phyloP scores from a whole-genome alignment of 2,329 filamentous ascomycete genomes.

The Plenodomus lindquistii region DNA sequence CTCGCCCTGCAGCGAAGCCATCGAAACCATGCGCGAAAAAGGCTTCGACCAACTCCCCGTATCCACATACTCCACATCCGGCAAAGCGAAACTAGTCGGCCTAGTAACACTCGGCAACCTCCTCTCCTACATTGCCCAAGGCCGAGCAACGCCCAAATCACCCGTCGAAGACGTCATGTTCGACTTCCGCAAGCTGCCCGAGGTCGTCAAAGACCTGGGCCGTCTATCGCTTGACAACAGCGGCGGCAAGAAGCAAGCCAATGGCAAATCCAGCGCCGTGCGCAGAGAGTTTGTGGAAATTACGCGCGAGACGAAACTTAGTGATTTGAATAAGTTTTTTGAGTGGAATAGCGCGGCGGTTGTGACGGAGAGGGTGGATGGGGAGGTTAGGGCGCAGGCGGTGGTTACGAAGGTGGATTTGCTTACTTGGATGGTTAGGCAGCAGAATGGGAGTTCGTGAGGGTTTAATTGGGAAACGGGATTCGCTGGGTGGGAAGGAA shows the following conservation, averaged over 20 bases:
- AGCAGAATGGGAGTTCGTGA: slow-evolving; percentile 1
- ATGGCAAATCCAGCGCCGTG: slow-evolving; percentile 24
- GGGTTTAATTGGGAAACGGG: too few relatives aligned
- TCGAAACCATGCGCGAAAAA: slow-evolving; percentile 98
- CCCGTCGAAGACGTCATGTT: slow-evolving; percentile 93
- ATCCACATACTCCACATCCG: slow-evolving; percentile 59
- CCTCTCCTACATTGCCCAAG: slow-evolving; percentile 84
- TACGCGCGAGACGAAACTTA: slow-evolving; percentile 83
- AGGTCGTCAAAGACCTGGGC: slow-evolving; percentile 79
- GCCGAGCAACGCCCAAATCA: slow-evolving; percentile 73
- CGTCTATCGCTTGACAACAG: slow-evolving; percentile 42
- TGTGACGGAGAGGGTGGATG: slow-evolving; percentile 74
- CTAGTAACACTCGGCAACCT: slow-evolving; percentile 95
- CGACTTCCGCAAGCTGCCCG: slow-evolving; percentile 83
- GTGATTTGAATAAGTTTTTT: slow-evolving; percentile 85
- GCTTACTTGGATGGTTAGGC: slow-evolving; percentile 81
- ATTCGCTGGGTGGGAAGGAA: too few relatives aligned
- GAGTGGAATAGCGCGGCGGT: slow-evolving; percentile 98
- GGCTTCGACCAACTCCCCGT: slow-evolving; percentile 98
- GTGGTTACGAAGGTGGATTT: slow-evolving; percentile 97
- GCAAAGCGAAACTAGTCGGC: slow-evolving; percentile 76
- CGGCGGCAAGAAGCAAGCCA: slow-evolving; percentile 13
- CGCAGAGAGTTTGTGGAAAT: slow-evolving; percentile 84
- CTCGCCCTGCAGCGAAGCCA: slow-evolving; percentile 79
- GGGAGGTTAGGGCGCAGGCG: slow-evolving; percentile 75